Conservation (phyloP, 148 eudicot genomes). For the Camellia granthamiana region DNA sequence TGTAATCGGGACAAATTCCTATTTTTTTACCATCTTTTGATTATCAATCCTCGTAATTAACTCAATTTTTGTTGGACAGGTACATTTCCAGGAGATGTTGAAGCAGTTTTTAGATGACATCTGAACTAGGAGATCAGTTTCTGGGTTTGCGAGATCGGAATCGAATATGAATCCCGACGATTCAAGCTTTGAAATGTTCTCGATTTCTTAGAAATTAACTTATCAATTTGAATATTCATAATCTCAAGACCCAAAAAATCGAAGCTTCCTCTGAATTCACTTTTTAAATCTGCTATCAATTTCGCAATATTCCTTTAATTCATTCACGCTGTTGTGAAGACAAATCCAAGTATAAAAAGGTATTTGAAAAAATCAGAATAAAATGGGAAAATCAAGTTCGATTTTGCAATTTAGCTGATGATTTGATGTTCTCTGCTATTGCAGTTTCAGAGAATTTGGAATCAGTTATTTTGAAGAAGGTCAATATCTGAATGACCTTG, state of each 20-base stretch:
- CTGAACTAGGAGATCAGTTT: constrained; percentile 17
- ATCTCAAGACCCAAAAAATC: not conserved
- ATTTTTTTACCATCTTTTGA: not conserved
- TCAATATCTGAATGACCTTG: not conserved
- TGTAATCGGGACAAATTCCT: not conserved
- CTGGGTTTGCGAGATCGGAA: constrained; percentile 9
- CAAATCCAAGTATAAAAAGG: not conserved
- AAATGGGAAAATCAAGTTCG: not conserved
- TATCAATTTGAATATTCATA: not conserved
- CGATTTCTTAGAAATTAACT: constrained; percentile 3
- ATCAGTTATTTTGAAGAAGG: not conserved
- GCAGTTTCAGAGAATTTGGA: not conserved
- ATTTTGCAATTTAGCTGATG: not conserved
- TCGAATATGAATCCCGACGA: not conserved
- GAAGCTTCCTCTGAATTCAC: not conserved
- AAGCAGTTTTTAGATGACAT: not conserved
- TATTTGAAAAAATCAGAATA: not conserved
- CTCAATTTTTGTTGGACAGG: constrained; percentile 16
- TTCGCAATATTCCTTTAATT: not conserved
- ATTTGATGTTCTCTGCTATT: not conserved
- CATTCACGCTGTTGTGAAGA: not conserved
- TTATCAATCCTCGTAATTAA: not conserved
- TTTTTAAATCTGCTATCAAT: not conserved
- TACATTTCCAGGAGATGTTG: not conserved
- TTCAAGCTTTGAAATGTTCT: not conserved